Conservation (phyloP, 108 stramenopile species). For the Schizochytrium sp. region DNA sequence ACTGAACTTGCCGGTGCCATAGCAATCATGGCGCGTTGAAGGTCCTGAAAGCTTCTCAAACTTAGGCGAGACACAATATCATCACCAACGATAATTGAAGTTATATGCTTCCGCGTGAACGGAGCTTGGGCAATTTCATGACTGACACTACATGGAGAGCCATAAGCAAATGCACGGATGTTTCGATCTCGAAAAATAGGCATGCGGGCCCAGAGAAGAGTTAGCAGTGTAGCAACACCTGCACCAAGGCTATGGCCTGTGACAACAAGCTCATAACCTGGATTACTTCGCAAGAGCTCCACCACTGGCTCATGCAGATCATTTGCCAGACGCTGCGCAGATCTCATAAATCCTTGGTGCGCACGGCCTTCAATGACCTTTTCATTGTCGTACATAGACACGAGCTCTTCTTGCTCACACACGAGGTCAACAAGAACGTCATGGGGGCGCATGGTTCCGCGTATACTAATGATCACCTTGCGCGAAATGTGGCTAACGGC, state of each 20-base stretch:
- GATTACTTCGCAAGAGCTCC: conserved; percentile 22
- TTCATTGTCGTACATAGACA: conserved; percentile 54
- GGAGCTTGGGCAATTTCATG: conserved; percentile 9
- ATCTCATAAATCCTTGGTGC: conserved; percentile 13
- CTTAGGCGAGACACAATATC: conserved; percentile 48
- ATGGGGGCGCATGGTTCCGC: conserved; percentile 26
- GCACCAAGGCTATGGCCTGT: conserved; percentile 44
- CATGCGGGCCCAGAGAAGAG: conserved; percentile 37
- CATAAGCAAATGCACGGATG: conserved; percentile 1
- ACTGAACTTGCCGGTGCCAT: conserved; percentile 2
- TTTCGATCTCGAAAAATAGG: conserved; percentile 52
- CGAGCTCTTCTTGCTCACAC: neutral
- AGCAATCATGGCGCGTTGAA: conserved; percentile 35
- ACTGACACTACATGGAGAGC: conserved; percentile 48
- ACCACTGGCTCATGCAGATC: conserved; percentile 43
- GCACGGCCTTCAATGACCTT: conserved; percentile 25
- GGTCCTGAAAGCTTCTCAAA: conserved; percentile 35
- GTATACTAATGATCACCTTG: conserved; percentile 1
- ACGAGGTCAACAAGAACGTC: conserved; percentile 49
- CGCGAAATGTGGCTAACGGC: conserved; percentile 29
- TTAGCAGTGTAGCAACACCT: conserved; percentile 23
- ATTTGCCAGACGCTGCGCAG: conserved; percentile 51
- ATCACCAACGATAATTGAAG: conserved; percentile 21
- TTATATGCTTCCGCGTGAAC: conserved; percentile 47
- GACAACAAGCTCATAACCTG: conserved; percentile 50